Evolutionary conservation across 1,139 yeast genomes (phyloP), one percentile per base, ranked within the genome.

Genomic region (Scheffersomyces segobiensis): DNA sequence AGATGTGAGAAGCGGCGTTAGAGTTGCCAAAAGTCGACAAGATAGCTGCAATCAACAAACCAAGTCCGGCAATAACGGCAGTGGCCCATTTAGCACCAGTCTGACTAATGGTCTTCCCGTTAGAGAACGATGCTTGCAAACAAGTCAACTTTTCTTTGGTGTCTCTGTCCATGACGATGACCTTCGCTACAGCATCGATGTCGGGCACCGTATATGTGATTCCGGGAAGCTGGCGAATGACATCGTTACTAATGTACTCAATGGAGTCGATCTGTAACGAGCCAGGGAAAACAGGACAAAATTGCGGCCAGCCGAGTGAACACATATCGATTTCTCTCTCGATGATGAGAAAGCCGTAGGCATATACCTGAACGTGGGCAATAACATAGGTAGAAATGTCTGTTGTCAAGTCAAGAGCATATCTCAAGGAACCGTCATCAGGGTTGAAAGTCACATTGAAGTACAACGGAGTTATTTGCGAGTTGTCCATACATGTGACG

Each of bases 51-150:
- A 86, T 78, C 55, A 89, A 73, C 58, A 89, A 74, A n/a, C 96
- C 95, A 51, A 88, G 71, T 59, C 95, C 96, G 1, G 95, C 93
- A 65, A 89, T 77, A 19, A 87, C 87, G 0, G 96, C 96, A 42
- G 95, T 88, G 18, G 90, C 93, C 96, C 96, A 89, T 73, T 88
- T 87, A 53, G 87, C 92, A 61, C 93, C 93, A 3, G 85, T 76
- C 70, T 89, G 95, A 46, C 89, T 77, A 47, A 89, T 91, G 3
- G 93, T 87, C 67, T 86, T 88, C 54, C 93, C 93, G 68, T 89
- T 89, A 22, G 87, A 71, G 70, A 89, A 88, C 59, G 79, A 77
- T 3, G 90, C 85, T 69, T 89, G 93, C 58, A 89, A 79, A 74
- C 96, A 89, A 48, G 91, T 89, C 56, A 89, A 71, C 52, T 71